Evolutionary conservation across 1,284 basidiomycete species (phyloP), one percentile per base, ranked within the genome.

Genomic region (Leccinum huronense): DNA sequence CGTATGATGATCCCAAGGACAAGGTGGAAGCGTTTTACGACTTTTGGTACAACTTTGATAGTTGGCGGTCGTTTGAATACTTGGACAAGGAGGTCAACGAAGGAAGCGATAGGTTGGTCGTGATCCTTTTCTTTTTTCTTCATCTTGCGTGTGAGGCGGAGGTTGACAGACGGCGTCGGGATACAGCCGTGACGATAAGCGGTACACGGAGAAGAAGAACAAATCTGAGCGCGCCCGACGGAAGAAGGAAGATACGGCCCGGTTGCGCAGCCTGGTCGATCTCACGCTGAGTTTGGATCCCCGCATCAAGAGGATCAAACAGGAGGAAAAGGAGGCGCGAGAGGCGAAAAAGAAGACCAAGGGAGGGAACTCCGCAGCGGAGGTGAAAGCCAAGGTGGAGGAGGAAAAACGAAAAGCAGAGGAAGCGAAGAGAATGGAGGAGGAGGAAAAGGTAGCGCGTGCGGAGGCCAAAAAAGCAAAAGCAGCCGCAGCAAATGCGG

Each of bases 21-120:
- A 85, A 88, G 65, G 96, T 98, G 66, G 93, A 98, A 78, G 84
- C 81, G 19, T 98, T 99, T 83, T 99, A 98, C 83, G 92, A 98
- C 80, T 98, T 97, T 79, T 99, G 94, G 93, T 98, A 98, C 85
- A 97, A 97, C 85, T 98, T 99, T 79, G 96, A 98, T 79, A 94
- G 91, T 73, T 99, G 97, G 97, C 84, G 97, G 70, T 94, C 90
- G 78, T 99, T 99, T 76, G 97, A 99, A 80, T 98, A 96, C 84
- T 83, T 94, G 71, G 97, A 99, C 82, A 99, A 99, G 84, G 97
- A 99, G 78, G 90, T 95, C 69, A 98, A 98, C 79, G 97, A 99
- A 80, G 97, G 97, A 33, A 94, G 91, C 68, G 97, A 99, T 77
- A 94, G 86, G 91, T 93, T 61, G 68, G 88, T 80, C 3, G n/a